These are phyloP conservation scores for Quercus cerris DNA, from an alignment of 306 rosid species.

Conservation along the genomic window DNA sequence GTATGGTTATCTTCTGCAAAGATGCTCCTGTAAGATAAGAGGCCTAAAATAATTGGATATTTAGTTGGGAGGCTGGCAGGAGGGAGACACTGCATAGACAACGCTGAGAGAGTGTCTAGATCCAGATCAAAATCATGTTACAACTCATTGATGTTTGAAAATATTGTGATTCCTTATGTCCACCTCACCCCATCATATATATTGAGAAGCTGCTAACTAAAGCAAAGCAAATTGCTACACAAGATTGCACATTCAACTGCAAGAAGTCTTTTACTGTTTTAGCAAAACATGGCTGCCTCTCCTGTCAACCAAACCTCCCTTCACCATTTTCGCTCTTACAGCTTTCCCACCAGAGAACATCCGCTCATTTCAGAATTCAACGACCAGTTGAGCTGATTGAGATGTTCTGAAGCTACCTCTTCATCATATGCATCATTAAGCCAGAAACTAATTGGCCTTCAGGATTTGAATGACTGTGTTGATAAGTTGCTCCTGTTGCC, in stretches of 20 bases:
- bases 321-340: conserved; percentile 16
- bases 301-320: conserved; percentile 11
- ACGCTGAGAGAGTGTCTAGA: background rate
- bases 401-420: conserved; percentile 15
- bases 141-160: background rate
- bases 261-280: background rate
- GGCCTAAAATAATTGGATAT: no score
- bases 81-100: background rate
- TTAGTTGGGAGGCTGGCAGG: background rate
- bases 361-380: conserved; percentile 9
- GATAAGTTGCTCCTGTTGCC: conserved; percentile 15
- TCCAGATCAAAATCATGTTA: background rate
- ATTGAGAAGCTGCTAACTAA: conserved; percentile 2
- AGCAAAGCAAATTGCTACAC: background rate
- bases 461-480: conserved; percentile 5
- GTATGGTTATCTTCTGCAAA: no score
- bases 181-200: conserved; percentile 12
- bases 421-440: conserved; percentile 16
- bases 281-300: background rate
- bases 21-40: no score
- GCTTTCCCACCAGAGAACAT: conserved; percentile 25
- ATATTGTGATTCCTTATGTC: conserved; percentile 29
- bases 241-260: background rate
- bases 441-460: conserved; percentile 12
- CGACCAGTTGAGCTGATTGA: conserved; percentile 20